Evolutionary conservation across 345 rosid genomes (phyloP).

Genomic region (Pugionium cornutum): DNA sequence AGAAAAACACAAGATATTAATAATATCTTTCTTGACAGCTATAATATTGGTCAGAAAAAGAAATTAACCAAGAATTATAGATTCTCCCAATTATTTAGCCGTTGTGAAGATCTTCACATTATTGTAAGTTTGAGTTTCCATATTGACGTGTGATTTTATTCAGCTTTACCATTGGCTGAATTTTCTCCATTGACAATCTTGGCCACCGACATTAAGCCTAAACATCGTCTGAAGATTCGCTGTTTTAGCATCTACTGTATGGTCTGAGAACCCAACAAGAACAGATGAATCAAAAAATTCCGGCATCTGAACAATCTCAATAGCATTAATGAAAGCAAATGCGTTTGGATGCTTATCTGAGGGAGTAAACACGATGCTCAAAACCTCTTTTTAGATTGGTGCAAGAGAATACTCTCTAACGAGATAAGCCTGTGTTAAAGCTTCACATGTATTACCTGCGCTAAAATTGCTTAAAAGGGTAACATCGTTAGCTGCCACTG

Average conservation of each 20-base stretch:
- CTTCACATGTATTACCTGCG: conserved; percentile 73
- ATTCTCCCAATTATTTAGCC: too few species aligned
- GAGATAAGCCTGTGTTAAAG: conserved; percentile 67
- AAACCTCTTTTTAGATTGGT: conserved; percentile 38
- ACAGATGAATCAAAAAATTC: conserved; percentile 64
- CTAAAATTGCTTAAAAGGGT: conserved; percentile 74
- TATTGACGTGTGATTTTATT: too few species aligned
- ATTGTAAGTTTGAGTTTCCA: too few species aligned
- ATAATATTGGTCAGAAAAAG: too few species aligned
- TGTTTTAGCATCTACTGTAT: conserved; percentile 34
- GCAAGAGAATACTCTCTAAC: conserved; percentile 64
- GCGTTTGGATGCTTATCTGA: conserved; percentile 44
- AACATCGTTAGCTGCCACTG: conserved; percentile 50
- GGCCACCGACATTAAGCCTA: conserved; percentile 75
- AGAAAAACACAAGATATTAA: too few species aligned
- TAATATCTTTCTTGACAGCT: too few species aligned
- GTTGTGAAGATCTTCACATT: too few species aligned
- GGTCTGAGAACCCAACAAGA: too few species aligned
- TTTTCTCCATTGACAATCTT: too few species aligned
- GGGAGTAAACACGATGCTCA: conserved; percentile 57
- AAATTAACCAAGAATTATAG: too few species aligned
- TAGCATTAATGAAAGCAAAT: conserved; percentile 76
- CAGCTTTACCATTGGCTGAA: too few species aligned
- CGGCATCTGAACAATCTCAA: conserved; percentile 58
- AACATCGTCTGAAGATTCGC: conserved; percentile 61